Conservation (phyloP, 306 rosid genomes). For the Sicyos edulis region DNA sequence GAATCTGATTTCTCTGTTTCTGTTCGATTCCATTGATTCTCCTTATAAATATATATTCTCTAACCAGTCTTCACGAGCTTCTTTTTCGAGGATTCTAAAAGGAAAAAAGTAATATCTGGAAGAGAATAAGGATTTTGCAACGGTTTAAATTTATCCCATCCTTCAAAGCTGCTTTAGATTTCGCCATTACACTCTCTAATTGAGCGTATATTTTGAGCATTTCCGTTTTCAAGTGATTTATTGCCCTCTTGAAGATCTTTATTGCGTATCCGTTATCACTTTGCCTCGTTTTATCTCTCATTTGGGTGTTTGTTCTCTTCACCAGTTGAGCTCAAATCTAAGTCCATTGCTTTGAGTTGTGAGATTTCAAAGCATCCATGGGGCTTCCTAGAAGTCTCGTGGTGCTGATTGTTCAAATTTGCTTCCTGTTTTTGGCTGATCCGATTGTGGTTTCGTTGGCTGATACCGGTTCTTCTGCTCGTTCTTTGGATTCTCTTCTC, state of each 20-base stretch:
- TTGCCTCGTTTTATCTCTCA: constrained; percentile 2
- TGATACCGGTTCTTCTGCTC: constrained; percentile 17
- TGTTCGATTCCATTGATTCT: constrained; percentile 13
- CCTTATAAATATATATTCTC: not conserved
- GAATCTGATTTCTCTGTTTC: constrained; percentile 13
- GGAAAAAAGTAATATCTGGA: constrained; percentile 18
- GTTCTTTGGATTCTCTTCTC: constrained; percentile 40
- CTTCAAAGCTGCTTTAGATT: constrained; percentile 20
- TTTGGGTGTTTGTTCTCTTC: constrained; percentile 1
- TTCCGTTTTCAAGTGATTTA: constrained; percentile 16
- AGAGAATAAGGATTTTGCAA: constrained; percentile 17
- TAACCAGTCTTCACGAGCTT: constrained; percentile 12
- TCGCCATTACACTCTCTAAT: not conserved
- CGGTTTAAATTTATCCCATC: constrained; percentile 17
- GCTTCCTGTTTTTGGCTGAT: constrained; percentile 13
- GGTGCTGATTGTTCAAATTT: constrained; percentile 17
- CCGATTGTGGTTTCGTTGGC: constrained; percentile 11
- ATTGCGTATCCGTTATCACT: constrained; percentile 14
- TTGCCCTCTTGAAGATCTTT: constrained; percentile 14
- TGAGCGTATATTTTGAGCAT: constrained; percentile 10
- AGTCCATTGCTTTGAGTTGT: constrained; percentile 10
- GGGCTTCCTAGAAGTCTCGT: constrained; percentile 25
- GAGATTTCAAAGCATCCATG: constrained; percentile 22
- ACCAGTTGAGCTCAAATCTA: constrained; percentile 13
- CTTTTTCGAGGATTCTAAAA: constrained; percentile 23